These are phyloP conservation scores for Quercus phellos DNA, from an alignment of 331 rosid species.

Conservation along the genomic window DNA sequence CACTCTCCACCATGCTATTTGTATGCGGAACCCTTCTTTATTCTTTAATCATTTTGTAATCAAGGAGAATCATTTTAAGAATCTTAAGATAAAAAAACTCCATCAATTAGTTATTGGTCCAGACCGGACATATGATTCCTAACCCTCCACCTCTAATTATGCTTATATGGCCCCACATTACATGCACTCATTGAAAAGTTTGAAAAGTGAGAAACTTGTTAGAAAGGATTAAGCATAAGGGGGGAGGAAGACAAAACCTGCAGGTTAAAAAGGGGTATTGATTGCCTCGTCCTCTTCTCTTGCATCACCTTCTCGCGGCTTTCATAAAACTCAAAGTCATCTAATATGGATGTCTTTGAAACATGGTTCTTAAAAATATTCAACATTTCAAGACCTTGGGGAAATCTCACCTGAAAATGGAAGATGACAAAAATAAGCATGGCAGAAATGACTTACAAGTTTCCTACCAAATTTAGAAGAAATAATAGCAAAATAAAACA, in stretches of 20 bases:
- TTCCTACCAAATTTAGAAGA: not conserved
- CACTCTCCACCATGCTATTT: constrained; percentile 23
- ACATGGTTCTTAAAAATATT: constrained; percentile 47
- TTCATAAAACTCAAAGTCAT: constrained; percentile 77
- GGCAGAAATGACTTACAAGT: not conserved
- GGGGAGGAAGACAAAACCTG: constrained; percentile 41
- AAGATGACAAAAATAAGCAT: constrained; percentile 10
- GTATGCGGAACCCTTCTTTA: constrained; percentile 25
- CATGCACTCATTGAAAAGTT: constrained; percentile 30
- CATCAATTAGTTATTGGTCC: constrained; percentile 20
- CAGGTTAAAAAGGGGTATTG: constrained; percentile 28
- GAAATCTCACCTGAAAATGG: constrained; percentile 50
- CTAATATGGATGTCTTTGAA: constrained; percentile 63
- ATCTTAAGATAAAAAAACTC: constrained; percentile 3
- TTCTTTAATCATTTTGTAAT: constrained; percentile 23
- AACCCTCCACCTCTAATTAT: constrained; percentile 19
- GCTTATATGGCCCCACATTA: constrained; percentile 32
- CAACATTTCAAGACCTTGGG: constrained; percentile 59
- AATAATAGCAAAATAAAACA: not conserved
- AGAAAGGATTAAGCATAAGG: constrained; percentile 12
- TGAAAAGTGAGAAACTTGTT: not conserved
- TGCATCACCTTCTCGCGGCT: constrained; percentile 70
- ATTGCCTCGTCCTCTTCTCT: constrained; percentile 58
- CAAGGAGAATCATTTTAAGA: constrained; percentile 7
- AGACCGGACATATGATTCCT: constrained; percentile 27